Evolutionary conservation across 2,329 filamentous ascomycete genomes (phyloP), one percentile per base, ranked within the genome.

Genomic region (Xylaria hypoxylon): DNA sequence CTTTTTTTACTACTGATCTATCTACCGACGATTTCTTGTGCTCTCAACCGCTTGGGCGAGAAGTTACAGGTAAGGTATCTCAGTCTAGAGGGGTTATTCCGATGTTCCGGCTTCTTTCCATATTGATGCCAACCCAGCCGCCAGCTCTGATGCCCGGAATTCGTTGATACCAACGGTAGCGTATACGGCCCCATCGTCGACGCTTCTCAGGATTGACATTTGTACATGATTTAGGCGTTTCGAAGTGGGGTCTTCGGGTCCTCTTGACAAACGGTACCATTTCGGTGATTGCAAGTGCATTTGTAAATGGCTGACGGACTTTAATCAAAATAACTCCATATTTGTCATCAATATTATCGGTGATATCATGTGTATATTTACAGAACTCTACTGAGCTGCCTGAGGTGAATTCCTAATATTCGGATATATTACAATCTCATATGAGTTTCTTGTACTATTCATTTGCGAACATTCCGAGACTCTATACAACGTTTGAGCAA

Each of bases 281-380:
- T 33, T 33, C 22, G n/a, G 48, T 13, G 28, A 19, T 24, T 35
- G 28, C 17, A 19, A 13, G 28, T 42, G 24, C 10, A n/a, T 17
- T 22, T 47, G 35, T 53, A 45, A 11, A 52, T 61, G 26, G 17
- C 22, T n/a, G 28, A 51, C 51, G 50, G 51, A 61, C 40, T 56
- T 60, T 50, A 51, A 40, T 38, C 24, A 13, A 7, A 11, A 5
- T 17, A 35, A 33, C 4, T 3, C 15, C n/a, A 47, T 24, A 65
- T 62, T 65, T 65, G 62, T 65, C 51, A 65, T 61, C 57, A 56
- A 24, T 6, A 4, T 24, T 26, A 38, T 65, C 62, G 57, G 62
- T 17, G 57, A 61, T 65, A 65, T 15, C 48, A 55, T 26, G 4
- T 5, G 24, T 48, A 26, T 6, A 22, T 24, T 5, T 5, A 51